Evolutionary conservation across 2,329 filamentous ascomycete genomes (phyloP).

Genomic region (Parascedosporium putredinis): DNA sequence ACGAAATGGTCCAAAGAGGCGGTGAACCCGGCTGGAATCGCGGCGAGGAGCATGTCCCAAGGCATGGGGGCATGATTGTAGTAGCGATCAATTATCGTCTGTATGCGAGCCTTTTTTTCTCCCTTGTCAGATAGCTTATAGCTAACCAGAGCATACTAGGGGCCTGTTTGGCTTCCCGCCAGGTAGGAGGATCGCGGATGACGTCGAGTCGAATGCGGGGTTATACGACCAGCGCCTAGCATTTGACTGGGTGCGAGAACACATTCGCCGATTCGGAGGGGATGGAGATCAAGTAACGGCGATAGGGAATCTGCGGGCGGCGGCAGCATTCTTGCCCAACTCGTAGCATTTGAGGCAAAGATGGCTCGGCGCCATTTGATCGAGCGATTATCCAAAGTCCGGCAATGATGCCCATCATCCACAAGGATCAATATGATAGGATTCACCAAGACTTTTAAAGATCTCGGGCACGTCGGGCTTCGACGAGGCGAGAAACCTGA

Average conservation of each 20-base stretch:
- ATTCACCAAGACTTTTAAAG: conserved; percentile 11
- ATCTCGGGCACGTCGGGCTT: conserved; percentile 7
- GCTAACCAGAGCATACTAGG: too few species aligned
- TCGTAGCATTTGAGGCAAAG: conserved; percentile 31
- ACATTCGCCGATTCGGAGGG: conserved; percentile 38
- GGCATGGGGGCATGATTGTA: conserved; percentile 26
- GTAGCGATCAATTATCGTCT: conserved; percentile 31
- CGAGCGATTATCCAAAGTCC: conserved; percentile 30
- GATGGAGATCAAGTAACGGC: conserved; percentile 35
- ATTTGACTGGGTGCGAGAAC: conserved; percentile 39
- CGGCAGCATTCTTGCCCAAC: conserved; percentile 36
- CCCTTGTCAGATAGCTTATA: too few species aligned
- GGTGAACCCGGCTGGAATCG: conserved; percentile 26
- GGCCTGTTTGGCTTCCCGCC: conserved; percentile 35
- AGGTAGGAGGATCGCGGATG: conserved; percentile 26
- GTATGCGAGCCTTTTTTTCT: too few species aligned
- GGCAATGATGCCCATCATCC: conserved; percentile 5
- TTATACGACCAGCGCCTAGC: conserved; percentile 39
- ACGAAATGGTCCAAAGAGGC: conserved; percentile 24
- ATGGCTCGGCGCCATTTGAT: conserved; percentile 30
- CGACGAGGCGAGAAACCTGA: background rate
- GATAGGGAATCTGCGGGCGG: conserved; percentile 44
- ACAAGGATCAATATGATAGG: conserved; percentile 8
- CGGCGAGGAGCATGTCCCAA: conserved; percentile 18
- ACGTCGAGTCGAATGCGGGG: conserved; percentile 34